Evolutionary conservation across 1,284 basidiomycete genomes (phyloP), one percentile per base, ranked within the genome.

Genomic region (Gomphus sp.): DNA sequence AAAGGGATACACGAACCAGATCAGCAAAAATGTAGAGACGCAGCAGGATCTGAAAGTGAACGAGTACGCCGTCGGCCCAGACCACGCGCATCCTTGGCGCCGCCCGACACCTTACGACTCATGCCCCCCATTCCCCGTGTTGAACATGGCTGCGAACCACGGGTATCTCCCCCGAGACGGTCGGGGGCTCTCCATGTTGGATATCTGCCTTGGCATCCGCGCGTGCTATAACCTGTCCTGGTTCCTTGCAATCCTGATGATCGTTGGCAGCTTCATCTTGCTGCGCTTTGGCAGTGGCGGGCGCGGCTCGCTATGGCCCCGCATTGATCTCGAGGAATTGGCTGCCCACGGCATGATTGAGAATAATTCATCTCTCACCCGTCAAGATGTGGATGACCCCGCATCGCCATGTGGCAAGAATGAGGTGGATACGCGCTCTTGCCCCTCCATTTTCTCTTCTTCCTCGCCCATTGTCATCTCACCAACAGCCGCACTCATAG

Each of bases 211-310:
- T 8, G 80, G 76, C 4, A 62, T 85, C 3, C 73, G 69, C 45
- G 68, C 72, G 5, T 78, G 80, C 61, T 85, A 84, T 66, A 75
- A 79, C 52, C 68, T 84, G 16, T 81, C 81, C 1, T 63, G 70
- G 1, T 72, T 74, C 0, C 71, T 84, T 49, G 76, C 81, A 3
- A 52, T 71, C 22, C 63, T 84, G 52, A 73, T 87, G 7, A 69
- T 76, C 25, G 60, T 78, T 22, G 76, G 71, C 16, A 79, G 78
- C 3, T 79, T 79, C 64, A n/a, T 79, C 25, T 62, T 76, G 22
- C 73, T 82, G 2, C 25, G 48, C n/a, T 6, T 47, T 22, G 47
- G 33, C 44, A 45, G 55, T 31, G 44, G 50, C 4, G 55, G 55
- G 11, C 16, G 36, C 36, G 31, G 49, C 4, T 41, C 31, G 36